phyloP scores from a whole-genome alignment of 2,329 filamentous ascomycete genomes.

The Sclerotinia sclerotiorum region DNA sequence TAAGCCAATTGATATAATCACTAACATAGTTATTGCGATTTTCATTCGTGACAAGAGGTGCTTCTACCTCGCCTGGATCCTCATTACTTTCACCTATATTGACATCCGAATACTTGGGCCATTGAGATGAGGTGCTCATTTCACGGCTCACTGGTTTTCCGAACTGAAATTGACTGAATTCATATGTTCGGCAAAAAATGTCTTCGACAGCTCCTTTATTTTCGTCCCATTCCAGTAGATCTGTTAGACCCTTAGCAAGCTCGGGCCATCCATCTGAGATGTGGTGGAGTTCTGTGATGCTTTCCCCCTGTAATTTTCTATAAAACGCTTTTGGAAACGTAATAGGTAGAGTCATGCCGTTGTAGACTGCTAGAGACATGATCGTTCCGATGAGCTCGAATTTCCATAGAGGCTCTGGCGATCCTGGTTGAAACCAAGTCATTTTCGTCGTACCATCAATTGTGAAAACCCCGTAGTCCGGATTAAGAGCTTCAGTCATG shows the following conservation, averaged over 20 bases:
- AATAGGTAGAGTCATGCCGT: constrained; percentile 85
- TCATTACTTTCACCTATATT: constrained; percentile 44
- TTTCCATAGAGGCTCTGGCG: constrained; percentile 81
- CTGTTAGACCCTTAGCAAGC: constrained; percentile 70
- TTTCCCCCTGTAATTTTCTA: constrained; percentile 69
- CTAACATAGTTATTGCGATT: constrained; percentile 77
- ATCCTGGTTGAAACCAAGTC: constrained; percentile 84
- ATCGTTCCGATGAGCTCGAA: constrained; percentile 86
- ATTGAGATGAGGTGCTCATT: constrained; percentile 49
- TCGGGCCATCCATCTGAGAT: constrained; percentile 88
- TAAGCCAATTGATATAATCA: constrained; percentile 84
- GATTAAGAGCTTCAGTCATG: constrained; percentile 75
- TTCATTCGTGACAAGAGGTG: constrained; percentile 73
- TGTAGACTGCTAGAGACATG: constrained; percentile 88
- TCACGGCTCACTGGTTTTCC: constrained; percentile 57
- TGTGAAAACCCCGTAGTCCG: constrained; percentile 76
- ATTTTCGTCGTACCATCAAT: constrained; percentile 74
- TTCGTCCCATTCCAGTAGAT: constrained; percentile 74
- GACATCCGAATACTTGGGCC: constrained; percentile 53
- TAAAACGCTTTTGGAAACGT: constrained; percentile 88
- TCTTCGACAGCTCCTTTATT: constrained; percentile 75
- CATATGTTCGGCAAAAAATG: constrained; percentile 79
- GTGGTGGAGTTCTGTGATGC: constrained; percentile 68
- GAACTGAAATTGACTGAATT: constrained; percentile 68
- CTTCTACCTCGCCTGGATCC: constrained; percentile 39